phyloP scores from a whole-genome alignment of 148 eudicot genomes.

The Chenopodium formosanum region DNA sequence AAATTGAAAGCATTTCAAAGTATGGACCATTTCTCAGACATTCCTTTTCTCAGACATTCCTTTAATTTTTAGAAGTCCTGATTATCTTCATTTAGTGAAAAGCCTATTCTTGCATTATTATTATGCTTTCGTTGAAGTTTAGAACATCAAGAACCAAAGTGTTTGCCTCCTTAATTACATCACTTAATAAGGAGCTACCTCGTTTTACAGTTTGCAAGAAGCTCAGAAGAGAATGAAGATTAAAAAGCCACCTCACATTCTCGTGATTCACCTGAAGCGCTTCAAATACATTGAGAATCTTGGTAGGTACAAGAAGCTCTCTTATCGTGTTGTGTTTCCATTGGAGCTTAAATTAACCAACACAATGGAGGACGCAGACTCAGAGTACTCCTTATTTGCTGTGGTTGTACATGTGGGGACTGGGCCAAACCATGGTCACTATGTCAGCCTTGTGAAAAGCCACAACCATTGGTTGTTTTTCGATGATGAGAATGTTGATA shows the following conservation, averaged over 20 bases:
- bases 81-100: not conserved
- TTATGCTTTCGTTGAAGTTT: not conserved
- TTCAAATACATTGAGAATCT: constrained; percentile 84
- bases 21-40: not conserved
- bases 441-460: constrained; percentile 82
- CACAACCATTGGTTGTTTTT: constrained; percentile 83
- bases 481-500: constrained; percentile 83
- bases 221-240: constrained; percentile 96
- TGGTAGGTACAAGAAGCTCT: constrained; percentile 69
- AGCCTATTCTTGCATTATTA: not conserved
- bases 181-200: not conserved
- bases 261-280: constrained; percentile 78
- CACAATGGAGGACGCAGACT: constrained; percentile 69
- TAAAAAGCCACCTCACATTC: constrained; percentile 75
- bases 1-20: not conserved
- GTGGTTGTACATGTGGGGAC: constrained; percentile 81
- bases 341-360: constrained; percentile 72
- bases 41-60: not conserved
- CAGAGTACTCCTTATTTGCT: constrained; percentile 72
- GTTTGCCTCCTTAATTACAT: not conserved
- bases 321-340: constrained; percentile 82
- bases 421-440: constrained; percentile 87
- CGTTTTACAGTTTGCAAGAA: constrained; percentile 68
- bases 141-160: not conserved
- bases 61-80: not conserved